Conservation (phyloP, 1,284 basidiomycete genomes). For the Ustilago vetiveriae region DNA sequence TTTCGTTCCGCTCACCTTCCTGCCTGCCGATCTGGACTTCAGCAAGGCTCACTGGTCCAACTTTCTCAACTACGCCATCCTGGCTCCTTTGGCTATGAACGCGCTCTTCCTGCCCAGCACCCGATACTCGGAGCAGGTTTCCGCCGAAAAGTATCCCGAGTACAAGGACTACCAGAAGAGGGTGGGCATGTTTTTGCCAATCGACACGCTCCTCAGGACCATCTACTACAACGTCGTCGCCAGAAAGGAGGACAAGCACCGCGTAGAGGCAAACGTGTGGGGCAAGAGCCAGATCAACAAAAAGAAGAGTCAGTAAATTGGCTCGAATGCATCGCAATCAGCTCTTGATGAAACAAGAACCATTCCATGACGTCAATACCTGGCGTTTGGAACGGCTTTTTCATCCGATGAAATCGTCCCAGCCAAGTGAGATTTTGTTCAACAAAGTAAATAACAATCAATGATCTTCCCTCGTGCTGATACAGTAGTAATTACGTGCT, state of each 20-base stretch:
- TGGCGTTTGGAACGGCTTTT: too few relatives aligned
- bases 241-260: slow-evolving; percentile 23
- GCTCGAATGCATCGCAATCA: too few relatives aligned
- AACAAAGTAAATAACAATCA: too few relatives aligned
- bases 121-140: slow-evolving; percentile 81
- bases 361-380: too few relatives aligned
- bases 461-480: too few relatives aligned
- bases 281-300: slow-evolving; percentile 33
- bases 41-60: slow-evolving; percentile 55
- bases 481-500: too few relatives aligned
- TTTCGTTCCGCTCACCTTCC: slow-evolving; percentile 60
- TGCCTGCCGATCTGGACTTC: slow-evolving; percentile 71
- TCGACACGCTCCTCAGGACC: slow-evolving; percentile 70
- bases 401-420: too few relatives aligned
- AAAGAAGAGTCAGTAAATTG: slow-evolving; percentile 42
- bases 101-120: slow-evolving; percentile 70
- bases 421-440: too few relatives aligned
- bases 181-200: slow-evolving; percentile 82
- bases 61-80: slow-evolving; percentile 61
- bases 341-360: too few relatives aligned
- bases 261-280: slow-evolving; percentile 57
- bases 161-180: slow-evolving; percentile 79
- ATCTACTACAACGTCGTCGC: slow-evolving; percentile 61
- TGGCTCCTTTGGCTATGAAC: slow-evolving; percentile 59
- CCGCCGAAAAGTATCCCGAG: slow-evolving; percentile 78